Base-by-base conservation (phyloP, 768 basidiomycete genomes). In the Pseudohyphozyma bogoriensis region DNA sequence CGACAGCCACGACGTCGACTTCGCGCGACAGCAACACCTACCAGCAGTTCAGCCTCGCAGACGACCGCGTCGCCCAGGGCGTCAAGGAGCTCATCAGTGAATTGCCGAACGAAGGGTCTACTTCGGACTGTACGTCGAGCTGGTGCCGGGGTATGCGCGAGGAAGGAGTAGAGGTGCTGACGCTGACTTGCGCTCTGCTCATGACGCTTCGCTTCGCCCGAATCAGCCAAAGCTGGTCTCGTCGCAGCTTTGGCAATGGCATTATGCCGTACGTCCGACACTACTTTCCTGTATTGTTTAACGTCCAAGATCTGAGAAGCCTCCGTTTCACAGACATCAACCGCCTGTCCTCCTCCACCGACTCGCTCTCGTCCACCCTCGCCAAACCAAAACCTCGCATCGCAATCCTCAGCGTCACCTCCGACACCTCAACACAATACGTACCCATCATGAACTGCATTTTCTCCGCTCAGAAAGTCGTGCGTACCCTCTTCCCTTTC, bases 371-470 rank as follows among this genome's bases (percentile, higher is more conserved):
- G 16, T n/a, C 70, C 51, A 62, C 63, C 36, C 73, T 51, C 53
- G 51, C 33, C 42, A 68, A 46, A 40, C 62, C 16, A 1, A 80
- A 83, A 61, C 80, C 85, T 0, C 77, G 83, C 12, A 83, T 87
- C 53, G 73, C 86, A 53, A 78, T 97, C 64, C 78, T 99, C 55
- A 92, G 90, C 42, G 90, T 95, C 56, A 93, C 92, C 15, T 88
- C 89, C 20, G 87, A 93, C 74, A 79, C 85, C 32, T 85, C 87
- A 12, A 80, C 84, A 11, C 89, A 91, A 13, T 99, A 99, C 74
- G 93, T 97, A 51, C 89, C 93, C 29, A 84, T 97, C 72, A 99
- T 99, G 95, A 97, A 97, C 72, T 85, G 91, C 56, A 97, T 97
- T 51, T 99, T 99, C 75, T 91, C 92, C 22, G 95, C 95, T 7